Percentiles rank a stretch among this genome's conserved stretches.
Conservation (phyloP, 495 filamentous ascomycete genomes). For the Articulospora tetracladia region DNA sequence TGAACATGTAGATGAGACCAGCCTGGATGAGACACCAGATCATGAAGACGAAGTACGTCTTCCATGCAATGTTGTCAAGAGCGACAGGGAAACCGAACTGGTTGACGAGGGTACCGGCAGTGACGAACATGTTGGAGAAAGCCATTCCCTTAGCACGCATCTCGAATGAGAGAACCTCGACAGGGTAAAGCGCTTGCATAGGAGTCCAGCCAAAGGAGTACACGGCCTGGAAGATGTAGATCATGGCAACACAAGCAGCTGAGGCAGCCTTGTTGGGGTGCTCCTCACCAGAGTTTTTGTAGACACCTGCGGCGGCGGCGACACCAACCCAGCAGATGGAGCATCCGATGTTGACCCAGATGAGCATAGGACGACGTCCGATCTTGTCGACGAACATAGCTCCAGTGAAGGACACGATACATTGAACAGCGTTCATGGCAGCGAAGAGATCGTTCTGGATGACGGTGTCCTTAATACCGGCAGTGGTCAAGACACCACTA, state of each 20-base stretch:
- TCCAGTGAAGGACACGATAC: slow-evolving; percentile 59
- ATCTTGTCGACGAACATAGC: slow-evolving; percentile 64
- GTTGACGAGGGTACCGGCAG: slow-evolving; percentile 37
- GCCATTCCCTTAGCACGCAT: slow-evolving; percentile 59
- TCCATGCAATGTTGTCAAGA: slow-evolving; percentile 31
- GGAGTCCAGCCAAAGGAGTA: slow-evolving; percentile 61
- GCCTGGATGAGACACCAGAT: slow-evolving; percentile 18
- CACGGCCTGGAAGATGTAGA: slow-evolving; percentile 58
- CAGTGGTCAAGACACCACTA: slow-evolving; percentile 46
- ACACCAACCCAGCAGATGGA: slow-evolving; percentile 50
- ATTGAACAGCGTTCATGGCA: slow-evolving; percentile 57
- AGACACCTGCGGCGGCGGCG: slow-evolving; percentile 42
- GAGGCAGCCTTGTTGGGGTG: slow-evolving; percentile 41
- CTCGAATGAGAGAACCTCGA: slow-evolving; percentile 58
- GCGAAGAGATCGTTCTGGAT: slow-evolving; percentile 44
- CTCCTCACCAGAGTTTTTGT: slow-evolving; percentile 34
- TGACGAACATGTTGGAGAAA: slow-evolving; percentile 33
- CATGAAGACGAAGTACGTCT: slow-evolving; percentile 35
- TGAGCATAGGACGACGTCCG: slow-evolving; percentile 56
- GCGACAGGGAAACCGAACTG: slow-evolving; percentile 35
- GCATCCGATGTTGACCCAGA: slow-evolving; percentile 49
- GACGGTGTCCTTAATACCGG: slow-evolving; percentile 43
- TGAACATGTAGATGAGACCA: slow-evolving; percentile 19
- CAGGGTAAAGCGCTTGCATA: slow-evolving; percentile 57
- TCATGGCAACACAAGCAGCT: slow-evolving; percentile 48